These are phyloP conservation scores for Talaromyces nanjingensis DNA, from an alignment of 495 filamentous ascomycete genomes.

Conservation along the genomic window DNA sequence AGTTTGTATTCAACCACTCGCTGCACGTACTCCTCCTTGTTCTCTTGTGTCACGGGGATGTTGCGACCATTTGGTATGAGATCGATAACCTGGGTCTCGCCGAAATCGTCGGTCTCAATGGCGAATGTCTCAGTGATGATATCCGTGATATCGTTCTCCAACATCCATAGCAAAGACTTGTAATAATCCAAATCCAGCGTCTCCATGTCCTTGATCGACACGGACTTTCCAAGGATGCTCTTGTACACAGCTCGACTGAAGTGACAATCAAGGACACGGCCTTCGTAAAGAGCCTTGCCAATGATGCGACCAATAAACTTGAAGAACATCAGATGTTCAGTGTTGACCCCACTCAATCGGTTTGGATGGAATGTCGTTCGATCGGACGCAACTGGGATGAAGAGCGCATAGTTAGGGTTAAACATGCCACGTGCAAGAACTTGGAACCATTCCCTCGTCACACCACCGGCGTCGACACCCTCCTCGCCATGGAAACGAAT, in stretches of 20 bases:
- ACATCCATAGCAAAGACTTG: slow-evolving; percentile 98
- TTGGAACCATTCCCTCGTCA: slow-evolving; percentile 99
- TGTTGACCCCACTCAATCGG: slow-evolving; percentile 84
- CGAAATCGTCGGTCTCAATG: slow-evolving; percentile 87
- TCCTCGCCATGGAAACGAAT: slow-evolving; percentile 97
- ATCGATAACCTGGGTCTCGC: slow-evolving; percentile 79
- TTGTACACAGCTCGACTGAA: slow-evolving; percentile 99
- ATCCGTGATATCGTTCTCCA: slow-evolving; percentile 98
- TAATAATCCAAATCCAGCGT: slow-evolving; percentile 97
- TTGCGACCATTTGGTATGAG: slow-evolving; percentile 82
- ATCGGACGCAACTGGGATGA: slow-evolving; percentile 94
- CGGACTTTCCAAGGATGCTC: slow-evolving; percentile 85
- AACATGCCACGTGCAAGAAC: slow-evolving; percentile 98
- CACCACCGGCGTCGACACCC: slow-evolving; percentile 94
- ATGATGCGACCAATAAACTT: slow-evolving; percentile 99
- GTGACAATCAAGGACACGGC: slow-evolving; percentile 93
- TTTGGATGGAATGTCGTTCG: slow-evolving; percentile 99
- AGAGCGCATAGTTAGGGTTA: slow-evolving; percentile 94
- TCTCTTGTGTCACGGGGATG: slow-evolving; percentile 91
- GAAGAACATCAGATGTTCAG: slow-evolving; percentile 96
- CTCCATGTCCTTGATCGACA: slow-evolving; percentile 99
- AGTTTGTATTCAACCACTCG: slow-evolving; percentile 91
- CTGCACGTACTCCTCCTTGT: slow-evolving; percentile 96
- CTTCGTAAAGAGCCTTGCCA: slow-evolving; percentile 96
- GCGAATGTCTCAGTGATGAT: slow-evolving; percentile 98